These are phyloP conservation scores for Heliamphora exappendiculata DNA, from an alignment of 148 eudicot species.

Conservation along the genomic window DNA sequence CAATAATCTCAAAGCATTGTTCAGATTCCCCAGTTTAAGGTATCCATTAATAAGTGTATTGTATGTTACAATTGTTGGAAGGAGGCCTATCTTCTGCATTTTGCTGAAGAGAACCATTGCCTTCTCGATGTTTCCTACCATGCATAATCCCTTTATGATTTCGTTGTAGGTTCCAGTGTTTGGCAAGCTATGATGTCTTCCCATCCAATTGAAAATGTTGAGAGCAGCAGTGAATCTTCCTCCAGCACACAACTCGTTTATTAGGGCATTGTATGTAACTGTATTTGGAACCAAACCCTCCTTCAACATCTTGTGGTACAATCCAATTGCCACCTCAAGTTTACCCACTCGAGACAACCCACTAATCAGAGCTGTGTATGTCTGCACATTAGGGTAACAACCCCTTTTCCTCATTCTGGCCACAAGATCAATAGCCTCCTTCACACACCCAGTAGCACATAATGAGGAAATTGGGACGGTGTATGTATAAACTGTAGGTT, in stretches of 20 bases:
- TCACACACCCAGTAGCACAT: conserved; percentile 42
- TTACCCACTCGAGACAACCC: conserved; percentile 46
- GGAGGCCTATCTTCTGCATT: conserved; percentile 47
- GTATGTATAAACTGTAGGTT: conserved; percentile 57
- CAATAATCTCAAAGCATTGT: conserved; percentile 55
- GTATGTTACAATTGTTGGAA: conserved; percentile 53
- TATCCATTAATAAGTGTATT: conserved; percentile 61
- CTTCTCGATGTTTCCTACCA: conserved; percentile 34
- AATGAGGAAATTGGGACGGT: conserved; percentile 52
- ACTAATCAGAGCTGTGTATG: conserved; percentile 71
- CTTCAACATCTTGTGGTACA: conserved; percentile 61
- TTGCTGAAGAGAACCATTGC: conserved; percentile 52
- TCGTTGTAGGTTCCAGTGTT: conserved; percentile 54
- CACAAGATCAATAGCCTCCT: conserved; percentile 47
- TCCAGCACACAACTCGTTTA: conserved; percentile 36
- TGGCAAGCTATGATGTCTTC: conserved; percentile 28
- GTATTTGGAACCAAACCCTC: conserved; percentile 46
- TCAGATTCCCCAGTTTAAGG: conserved; percentile 28
- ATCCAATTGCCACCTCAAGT: conserved; percentile 54
- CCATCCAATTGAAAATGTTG: conserved; percentile 55
- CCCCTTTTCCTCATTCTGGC: conserved; percentile 49
- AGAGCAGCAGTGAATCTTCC: conserved; percentile 40
- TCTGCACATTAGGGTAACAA: conserved; percentile 57
- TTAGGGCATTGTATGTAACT: conserved; percentile 51
- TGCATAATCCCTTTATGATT: conserved; percentile 55